phyloP scores from a whole-genome alignment of 176 grass and related monocot species.

The Aechmea fasciata region DNA sequence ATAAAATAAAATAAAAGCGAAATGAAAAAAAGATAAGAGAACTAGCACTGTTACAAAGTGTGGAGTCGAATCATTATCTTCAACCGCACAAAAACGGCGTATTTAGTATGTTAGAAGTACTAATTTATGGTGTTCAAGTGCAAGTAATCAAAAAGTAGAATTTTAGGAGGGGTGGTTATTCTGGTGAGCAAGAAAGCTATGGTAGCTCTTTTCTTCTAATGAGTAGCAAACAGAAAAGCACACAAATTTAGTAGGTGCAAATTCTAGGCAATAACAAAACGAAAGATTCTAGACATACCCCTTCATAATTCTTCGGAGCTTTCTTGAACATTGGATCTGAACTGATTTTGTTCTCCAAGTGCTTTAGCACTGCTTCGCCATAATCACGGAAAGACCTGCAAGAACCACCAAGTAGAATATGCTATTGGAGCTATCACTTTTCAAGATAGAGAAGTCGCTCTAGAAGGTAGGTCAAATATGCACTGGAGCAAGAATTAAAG shows the following conservation, averaged over 20 bases:
- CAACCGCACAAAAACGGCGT: too few relatives aligned
- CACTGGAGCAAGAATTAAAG: too few relatives aligned
- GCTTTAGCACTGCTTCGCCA: conserved; percentile 74
- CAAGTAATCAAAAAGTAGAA: neutral
- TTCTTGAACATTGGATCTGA: conserved; percentile 48
- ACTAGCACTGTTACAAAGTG: neutral
- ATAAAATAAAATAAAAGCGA: neutral
- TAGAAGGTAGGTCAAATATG: too few relatives aligned
- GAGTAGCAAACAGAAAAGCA: neutral
- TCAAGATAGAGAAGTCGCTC: too few relatives aligned
- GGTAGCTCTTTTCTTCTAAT: neutral
- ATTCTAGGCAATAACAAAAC: neutral
- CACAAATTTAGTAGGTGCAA: neutral
- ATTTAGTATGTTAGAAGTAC: too few relatives aligned
- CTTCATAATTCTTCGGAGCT: conserved; percentile 65
- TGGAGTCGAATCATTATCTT: too few relatives aligned
- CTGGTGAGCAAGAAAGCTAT: neutral
- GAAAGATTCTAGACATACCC: conserved; percentile 40
- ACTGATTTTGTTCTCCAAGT: conserved; percentile 52
- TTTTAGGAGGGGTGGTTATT: neutral
- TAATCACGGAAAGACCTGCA: conserved; percentile 83
- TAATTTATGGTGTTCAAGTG: too few relatives aligned
- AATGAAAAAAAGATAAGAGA: neutral
- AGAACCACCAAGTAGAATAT: neutral
- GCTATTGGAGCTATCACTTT: too few relatives aligned